Percentiles rank a stretch among this genome's conserved stretches.
These are phyloP conservation scores for Lolium rigidum DNA, from an alignment of 176 grass and related monocot species.

Conservation along the genomic window DNA sequence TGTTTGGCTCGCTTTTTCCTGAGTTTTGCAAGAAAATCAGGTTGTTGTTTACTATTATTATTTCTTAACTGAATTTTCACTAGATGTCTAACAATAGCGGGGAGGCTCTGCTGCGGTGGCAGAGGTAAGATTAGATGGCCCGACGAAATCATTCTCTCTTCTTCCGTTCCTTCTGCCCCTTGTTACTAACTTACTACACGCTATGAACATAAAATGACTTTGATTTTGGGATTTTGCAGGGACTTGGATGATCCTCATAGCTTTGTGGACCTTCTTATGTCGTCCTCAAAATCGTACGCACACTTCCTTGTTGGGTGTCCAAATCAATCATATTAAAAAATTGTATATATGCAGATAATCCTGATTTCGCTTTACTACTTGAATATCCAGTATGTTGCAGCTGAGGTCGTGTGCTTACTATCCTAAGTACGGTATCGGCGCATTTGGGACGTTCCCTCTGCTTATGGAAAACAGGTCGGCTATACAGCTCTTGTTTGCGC, in stretches of 20 bases:
- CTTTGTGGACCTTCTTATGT: neutral
- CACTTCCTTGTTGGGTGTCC: neutral
- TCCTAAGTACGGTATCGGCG: slow-evolving; percentile 54
- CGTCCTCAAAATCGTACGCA: neutral
- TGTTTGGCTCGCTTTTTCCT: too few species aligned
- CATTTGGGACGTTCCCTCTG: slow-evolving; percentile 67
- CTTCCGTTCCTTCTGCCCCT: too few species aligned
- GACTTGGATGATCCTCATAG: neutral
- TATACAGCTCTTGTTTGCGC: neutral
- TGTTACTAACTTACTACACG: too few species aligned
- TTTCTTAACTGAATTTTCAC: too few species aligned
- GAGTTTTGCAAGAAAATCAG: too few species aligned
- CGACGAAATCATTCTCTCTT: too few species aligned
- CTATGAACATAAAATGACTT: too few species aligned
- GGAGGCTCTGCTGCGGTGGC: too few species aligned
- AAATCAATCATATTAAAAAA: neutral
- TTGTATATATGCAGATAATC: neutral
- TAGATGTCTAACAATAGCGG: too few species aligned
- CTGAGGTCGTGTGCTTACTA: slow-evolving; percentile 60
- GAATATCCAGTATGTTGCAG: slow-evolving; percentile 50
- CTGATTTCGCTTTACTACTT: neutral
- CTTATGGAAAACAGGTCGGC: slow-evolving; percentile 50
- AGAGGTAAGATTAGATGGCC: too few species aligned
- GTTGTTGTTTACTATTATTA: too few species aligned
- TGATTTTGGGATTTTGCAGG: too few species aligned